Percentiles rank a stretch among this genome's conserved stretches.
phyloP scores from a whole-genome alignment of 257 asterid genomes.

The Solanum commersonii region DNA sequence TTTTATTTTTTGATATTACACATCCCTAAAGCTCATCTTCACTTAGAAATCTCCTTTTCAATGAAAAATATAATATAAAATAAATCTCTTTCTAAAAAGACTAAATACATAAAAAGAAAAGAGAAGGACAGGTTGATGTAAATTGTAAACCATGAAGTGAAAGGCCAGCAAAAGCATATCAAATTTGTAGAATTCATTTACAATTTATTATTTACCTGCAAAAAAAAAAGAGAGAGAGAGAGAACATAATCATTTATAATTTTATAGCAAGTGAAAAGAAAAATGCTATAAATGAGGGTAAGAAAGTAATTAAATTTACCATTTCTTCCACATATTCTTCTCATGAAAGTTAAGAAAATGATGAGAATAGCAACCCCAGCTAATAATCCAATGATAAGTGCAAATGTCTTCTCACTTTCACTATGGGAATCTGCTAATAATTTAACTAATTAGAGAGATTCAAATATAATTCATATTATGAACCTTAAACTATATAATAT shows the following conservation, averaged over 20 bases:
- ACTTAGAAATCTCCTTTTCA: not conserved
- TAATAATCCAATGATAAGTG: constrained; percentile 67
- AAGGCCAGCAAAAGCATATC: constrained; percentile 6
- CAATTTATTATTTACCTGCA: constrained; percentile 73
- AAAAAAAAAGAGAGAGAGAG: constrained; percentile 13
- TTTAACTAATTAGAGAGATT: not conserved
- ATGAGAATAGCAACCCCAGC: constrained; percentile 78
- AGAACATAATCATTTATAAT: not conserved
- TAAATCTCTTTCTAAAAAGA: constrained; percentile 2
- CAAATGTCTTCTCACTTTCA: constrained; percentile 81
- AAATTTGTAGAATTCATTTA: not conserved
- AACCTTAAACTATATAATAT: not conserved
- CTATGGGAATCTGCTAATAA: constrained; percentile 33
- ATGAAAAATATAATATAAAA: not conserved
- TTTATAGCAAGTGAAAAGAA: not conserved
- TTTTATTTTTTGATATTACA: not conserved
- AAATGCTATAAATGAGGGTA: not conserved
- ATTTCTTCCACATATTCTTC: constrained; percentile 42
- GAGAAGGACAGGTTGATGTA: constrained; percentile 19
- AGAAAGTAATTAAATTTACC: constrained; percentile 18
- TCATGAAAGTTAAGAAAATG: constrained; percentile 67
- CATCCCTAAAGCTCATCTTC: not conserved
- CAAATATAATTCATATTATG: not conserved
- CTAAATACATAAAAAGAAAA: constrained; percentile 7
- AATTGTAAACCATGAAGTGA: constrained; percentile 27